Conservation (phyloP, 768 basidiomycete genomes). For the Tylopilus subfusipes region DNA sequence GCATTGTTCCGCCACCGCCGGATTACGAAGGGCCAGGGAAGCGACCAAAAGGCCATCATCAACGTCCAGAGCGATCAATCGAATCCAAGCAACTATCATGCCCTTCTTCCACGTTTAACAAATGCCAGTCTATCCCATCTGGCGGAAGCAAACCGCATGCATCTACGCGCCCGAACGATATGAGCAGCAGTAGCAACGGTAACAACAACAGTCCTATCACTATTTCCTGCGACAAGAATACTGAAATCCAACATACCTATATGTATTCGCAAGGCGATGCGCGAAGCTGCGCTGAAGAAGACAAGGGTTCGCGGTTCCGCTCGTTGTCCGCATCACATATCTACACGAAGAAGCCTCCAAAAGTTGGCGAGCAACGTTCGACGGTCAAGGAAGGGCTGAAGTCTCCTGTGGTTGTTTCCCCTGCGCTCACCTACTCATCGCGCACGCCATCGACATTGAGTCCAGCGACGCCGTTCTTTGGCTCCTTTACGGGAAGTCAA, state of each 20-base stretch:
- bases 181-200: slow-evolving; percentile 16
- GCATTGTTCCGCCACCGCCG: slow-evolving; percentile 28
- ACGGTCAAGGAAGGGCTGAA: slow-evolving; percentile 30
- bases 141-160: slow-evolving; percentile 6
- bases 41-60: slow-evolving; percentile 10
- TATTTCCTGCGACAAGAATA: slow-evolving; percentile 16
- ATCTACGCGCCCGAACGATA: slow-evolving; percentile 24
- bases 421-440: slow-evolving; percentile 66
- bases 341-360: slow-evolving; percentile 13
- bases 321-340: slow-evolving; percentile 11
- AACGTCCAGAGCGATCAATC: slow-evolving; percentile 5
- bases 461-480: slow-evolving; percentile 70
- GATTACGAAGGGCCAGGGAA: slow-evolving; percentile 17
- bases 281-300: slow-evolving; percentile 3
- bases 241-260: slow-evolving; percentile 16
- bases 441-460: slow-evolving; percentile 63
- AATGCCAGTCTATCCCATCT: slow-evolving; percentile 4
- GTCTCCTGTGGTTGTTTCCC: slow-evolving; percentile 60
- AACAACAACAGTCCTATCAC: slow-evolving; percentile 23
- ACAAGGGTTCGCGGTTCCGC: slow-evolving; percentile 4
- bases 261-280: slow-evolving; percentile 24
- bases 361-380: slow-evolving; percentile 12
- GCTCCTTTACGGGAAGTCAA: slow-evolving; percentile 42
- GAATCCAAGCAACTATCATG: slow-evolving; percentile 2
- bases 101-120: slow-evolving; percentile 1